Evolutionary conservation across 2,329 filamentous ascomycete species (phyloP), one percentile per base, ranked within the genome.

Genomic region (Fusarium setosum): DNA sequence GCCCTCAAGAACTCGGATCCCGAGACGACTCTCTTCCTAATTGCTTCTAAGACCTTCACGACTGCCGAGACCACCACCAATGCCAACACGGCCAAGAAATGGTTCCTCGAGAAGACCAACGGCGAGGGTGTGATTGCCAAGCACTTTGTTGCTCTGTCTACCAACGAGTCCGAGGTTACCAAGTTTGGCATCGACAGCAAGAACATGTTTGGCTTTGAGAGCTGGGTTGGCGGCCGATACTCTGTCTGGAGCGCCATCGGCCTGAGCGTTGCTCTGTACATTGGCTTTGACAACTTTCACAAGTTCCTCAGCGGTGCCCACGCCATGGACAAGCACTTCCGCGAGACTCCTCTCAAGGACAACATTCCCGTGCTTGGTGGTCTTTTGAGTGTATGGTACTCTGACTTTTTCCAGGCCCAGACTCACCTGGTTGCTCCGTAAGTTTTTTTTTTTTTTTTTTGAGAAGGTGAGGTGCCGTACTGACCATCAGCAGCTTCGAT

Each of bases 201-300:
- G 87, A 99, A 98, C 87, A 99, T 99, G 96, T 99, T 99, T 76
- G 94, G 94, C 73, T 99, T 99, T 78, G 94, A 95, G 81, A 96
- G 92, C 82, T 99, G 96, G 96, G 95, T 98, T 51, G 96, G 96
- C 78, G 96, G 96, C 58, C 92, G 96, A 61, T 99, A 99, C 88
- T 97, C 94, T 61, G 96, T 99, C 70, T 99, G 96, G 96, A 97
- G 94, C 72, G 96, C 96, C 79, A 99, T 99, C 76, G 96, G 96
- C 72, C 85, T 99, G 65, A 97, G 93, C 67, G 94, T 99, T 58
- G 91, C 91, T 72, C 86, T 99, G 69, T 97, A 97, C 85, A 92
- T 99, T 77, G 96, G 96, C 77, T 99, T 86, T 80, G 94, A 98
- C 78, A 97, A 97, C 88, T 99, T 98, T 86, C 89, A 96, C 81